These are phyloP conservation scores for Camellia lanceoleosa DNA, from an alignment of 148 eudicot genomes.

Conservation along the genomic window DNA sequence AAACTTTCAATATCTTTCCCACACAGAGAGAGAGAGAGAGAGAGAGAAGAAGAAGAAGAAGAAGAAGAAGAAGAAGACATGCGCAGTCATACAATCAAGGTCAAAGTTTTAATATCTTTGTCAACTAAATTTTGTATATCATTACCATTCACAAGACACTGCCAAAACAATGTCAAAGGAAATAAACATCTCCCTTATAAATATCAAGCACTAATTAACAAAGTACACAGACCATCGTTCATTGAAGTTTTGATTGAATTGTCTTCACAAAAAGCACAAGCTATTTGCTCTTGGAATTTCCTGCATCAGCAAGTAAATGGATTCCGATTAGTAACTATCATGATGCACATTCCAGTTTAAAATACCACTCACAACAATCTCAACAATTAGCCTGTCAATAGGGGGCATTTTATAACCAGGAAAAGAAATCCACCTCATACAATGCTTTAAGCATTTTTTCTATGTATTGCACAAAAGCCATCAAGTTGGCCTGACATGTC, in stretches of 20 bases:
- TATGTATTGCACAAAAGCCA: neutral
- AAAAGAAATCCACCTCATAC: neutral
- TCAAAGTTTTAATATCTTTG: neutral
- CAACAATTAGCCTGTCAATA: neutral
- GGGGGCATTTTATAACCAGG: neutral
- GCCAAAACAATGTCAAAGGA: neutral
- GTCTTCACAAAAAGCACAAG: conserved; percentile 19
- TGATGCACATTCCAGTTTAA: neutral
- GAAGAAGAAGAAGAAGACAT: neutral
- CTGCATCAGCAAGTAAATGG: conserved; percentile 41
- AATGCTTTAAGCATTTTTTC: neutral
- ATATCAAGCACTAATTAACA: neutral
- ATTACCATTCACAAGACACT: no score
- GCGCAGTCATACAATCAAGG: neutral
- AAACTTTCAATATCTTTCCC: neutral
- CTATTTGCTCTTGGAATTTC: conserved; percentile 42
- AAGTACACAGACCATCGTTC: conserved; percentile 33
- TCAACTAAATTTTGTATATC: neutral
- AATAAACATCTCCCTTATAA: neutral
- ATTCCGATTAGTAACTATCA: neutral
- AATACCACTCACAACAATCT: neutral
- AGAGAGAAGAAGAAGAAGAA: no score
- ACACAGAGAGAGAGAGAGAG: neutral
- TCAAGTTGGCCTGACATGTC: neutral
- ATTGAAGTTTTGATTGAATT: conserved; percentile 30